A percentile compares a stretch with the other conserved stretches of the same genome.
These are phyloP conservation scores for Amoebophrya sp. DNA, from an alignment of 169 alveolate species.

Conservation along the genomic window DNA sequence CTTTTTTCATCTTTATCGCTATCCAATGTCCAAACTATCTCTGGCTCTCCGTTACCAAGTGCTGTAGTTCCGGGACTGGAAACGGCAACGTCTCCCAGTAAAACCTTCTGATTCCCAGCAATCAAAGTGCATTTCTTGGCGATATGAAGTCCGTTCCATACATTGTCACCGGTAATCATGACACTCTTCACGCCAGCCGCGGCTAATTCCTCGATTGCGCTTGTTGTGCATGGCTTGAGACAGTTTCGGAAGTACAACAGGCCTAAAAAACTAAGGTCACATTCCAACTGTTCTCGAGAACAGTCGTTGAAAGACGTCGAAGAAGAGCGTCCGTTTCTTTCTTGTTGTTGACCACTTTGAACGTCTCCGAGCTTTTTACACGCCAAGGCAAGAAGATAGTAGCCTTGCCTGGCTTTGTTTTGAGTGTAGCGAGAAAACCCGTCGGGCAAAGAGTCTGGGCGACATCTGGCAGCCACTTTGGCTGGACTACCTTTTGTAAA, in stretches of 20 bases:
- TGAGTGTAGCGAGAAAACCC: neutral
- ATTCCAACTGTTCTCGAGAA: slow-evolving; percentile 30
- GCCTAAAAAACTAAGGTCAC: slow-evolving; percentile 26
- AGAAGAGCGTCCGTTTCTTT: neutral
- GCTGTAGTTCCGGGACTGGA: neutral
- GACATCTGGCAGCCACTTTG: neutral
- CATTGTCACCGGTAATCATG: slow-evolving; percentile 32
- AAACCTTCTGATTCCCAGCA: neutral
- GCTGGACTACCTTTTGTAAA: neutral
- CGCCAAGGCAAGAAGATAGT: neutral
- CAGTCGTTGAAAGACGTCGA: neutral
- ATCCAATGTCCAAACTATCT: neutral
- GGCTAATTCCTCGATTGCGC: slow-evolving; percentile 54
- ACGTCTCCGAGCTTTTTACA: neutral
- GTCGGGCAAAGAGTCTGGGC: neutral
- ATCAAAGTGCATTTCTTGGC: neutral
- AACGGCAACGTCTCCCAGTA: neutral
- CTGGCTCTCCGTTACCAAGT: neutral
- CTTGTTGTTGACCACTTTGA: neutral
- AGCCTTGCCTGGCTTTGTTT: neutral
- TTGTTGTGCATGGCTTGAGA: neutral
- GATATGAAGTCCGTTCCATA: neutral
- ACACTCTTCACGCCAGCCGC: slow-evolving; percentile 59
- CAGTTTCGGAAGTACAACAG: slow-evolving; percentile 29
- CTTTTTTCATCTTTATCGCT: neutral